A percentile compares a stretch with the other conserved stretches of the same genome.
These are phyloP conservation scores for Fusarium foetens DNA, from an alignment of 2,329 filamentous ascomycete genomes.

Conservation along the genomic window DNA sequence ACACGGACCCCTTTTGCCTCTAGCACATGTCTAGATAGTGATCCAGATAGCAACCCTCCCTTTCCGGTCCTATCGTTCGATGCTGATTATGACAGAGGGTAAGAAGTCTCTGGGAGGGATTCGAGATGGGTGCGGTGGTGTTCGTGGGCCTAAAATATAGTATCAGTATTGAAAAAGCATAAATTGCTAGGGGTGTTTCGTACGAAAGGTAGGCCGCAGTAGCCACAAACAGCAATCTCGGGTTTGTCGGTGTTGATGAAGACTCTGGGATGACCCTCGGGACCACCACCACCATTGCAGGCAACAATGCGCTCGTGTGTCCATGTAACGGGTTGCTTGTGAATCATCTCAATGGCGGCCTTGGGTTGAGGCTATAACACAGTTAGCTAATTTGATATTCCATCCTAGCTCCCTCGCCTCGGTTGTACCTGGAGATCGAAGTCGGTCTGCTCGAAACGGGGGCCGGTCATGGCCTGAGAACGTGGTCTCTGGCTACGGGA, in stretches of 20 bases:
- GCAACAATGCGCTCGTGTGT: conserved; percentile 82
- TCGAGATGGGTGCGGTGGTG: conserved; percentile 87
- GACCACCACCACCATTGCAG: conserved; percentile 93
- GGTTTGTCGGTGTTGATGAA: conserved; percentile 99
- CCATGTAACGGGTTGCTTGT: conserved; percentile 95
- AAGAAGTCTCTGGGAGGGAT: conserved; percentile 81
- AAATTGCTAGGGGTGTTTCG: conserved; percentile 50
- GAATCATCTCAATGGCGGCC: conserved; percentile 94
- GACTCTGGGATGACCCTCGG: conserved; percentile 88
- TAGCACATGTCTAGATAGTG: conserved; percentile 13
- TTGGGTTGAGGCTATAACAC: conserved; percentile 79
- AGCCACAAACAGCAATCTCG: conserved; percentile 88
- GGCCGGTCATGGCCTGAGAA: conserved; percentile 87
- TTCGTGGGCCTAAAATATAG: conserved; percentile 77
- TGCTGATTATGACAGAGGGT: conserved; percentile 71
- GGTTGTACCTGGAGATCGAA: conserved; percentile 84
- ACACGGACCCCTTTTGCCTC: conserved; percentile 17
- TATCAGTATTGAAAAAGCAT: conserved; percentile 11
- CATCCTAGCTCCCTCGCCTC: conserved; percentile 1
- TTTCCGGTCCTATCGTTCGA: conserved; percentile 23
- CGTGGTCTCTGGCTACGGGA: conserved; percentile 85
- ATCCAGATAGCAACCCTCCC: conserved; percentile 15
- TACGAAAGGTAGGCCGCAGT: conserved; percentile 95
- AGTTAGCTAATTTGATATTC: conserved; percentile 33
- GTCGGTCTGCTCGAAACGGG: conserved; percentile 96